Evolutionary conservation across 192 early-diverging fungal genomes (phyloP), one percentile per base, ranked within the genome.

Genomic region (Endogone sp.): DNA sequence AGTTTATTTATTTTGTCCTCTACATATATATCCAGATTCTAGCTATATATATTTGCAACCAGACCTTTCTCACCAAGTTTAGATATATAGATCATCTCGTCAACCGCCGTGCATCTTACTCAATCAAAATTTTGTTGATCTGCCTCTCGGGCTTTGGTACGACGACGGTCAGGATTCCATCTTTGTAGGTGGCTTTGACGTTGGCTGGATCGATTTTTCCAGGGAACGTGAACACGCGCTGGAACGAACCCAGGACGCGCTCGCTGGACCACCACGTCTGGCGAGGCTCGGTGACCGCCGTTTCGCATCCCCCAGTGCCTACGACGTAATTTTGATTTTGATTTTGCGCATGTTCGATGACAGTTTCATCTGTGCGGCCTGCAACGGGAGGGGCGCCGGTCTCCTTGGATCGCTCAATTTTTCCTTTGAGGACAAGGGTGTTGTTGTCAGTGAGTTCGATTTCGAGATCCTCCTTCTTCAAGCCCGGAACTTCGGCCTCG

Each of bases 401-500:
- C 21, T 79, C 25, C 2, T 31, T 26, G 23, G 54, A 63, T 8
- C 54, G 30, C 28, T 76, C 72, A 62, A 59, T 60, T 60, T 85
- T 74, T n/a, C 85, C 86, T 23, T 70, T 70, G 58, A 89, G 66
- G 1, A 71, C 74, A 13, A 89, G 56, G 25, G 71, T 29, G 30
- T 85, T 70, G 31, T 83, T 83, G 29, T 75, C 76, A 29, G 79
- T 61, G 21, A 60, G 21, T 23, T 78, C 74, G 30, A 89, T 54
- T 37, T 85, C 73, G 61, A 89, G 71, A 26, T 89, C 78, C 24
- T 87, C 82, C 67, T 88, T 86, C 25, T 30, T 60, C 20, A 89
- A 71, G n/a, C 88, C 88, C 28, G 88, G 87, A 24, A 89, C 61
- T 44, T 89, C 88, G n/a, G 76, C 80, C 70, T 79, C 73, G 3